These are phyloP conservation scores for Delitschia confertaspora DNA, from an alignment of 495 filamentous ascomycete genomes.

Conservation along the genomic window DNA sequence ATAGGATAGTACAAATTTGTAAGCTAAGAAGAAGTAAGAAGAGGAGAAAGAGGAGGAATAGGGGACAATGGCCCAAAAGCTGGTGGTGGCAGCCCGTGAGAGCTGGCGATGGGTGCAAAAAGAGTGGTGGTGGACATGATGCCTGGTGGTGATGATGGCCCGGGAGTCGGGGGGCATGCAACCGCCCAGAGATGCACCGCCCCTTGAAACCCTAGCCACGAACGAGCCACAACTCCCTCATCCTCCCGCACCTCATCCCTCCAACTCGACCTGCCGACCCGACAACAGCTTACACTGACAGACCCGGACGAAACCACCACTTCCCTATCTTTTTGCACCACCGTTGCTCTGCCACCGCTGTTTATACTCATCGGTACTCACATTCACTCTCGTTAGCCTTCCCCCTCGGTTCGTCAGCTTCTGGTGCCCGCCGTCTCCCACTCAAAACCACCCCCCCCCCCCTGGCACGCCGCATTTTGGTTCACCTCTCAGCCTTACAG, in stretches of 20 bases:
- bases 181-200: too few species aligned
- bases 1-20: background rate
- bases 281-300: background rate
- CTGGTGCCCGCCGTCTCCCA: background rate
- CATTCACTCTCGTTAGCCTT: background rate
- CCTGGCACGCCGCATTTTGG: background rate
- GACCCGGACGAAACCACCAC: background rate
- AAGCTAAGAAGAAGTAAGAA: background rate
- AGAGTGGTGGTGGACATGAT: too few species aligned
- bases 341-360: too few species aligned
- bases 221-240: background rate
- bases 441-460: constrained; percentile 1
- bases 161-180: too few species aligned
- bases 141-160: too few species aligned
- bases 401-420: constrained; percentile 1
- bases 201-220: background rate
- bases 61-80: too few species aligned
- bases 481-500: constrained; percentile 25
- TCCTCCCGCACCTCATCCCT: background rate
- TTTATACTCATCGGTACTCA: too few species aligned
- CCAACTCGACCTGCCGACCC: background rate
- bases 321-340: too few species aligned
- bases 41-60: background rate
- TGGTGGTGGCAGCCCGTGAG: too few species aligned
- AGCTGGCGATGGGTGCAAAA: too few species aligned